Evolutionary conservation across 352 stramenopile species (phyloP).

Genomic region (Pythium vanterpoolii): DNA sequence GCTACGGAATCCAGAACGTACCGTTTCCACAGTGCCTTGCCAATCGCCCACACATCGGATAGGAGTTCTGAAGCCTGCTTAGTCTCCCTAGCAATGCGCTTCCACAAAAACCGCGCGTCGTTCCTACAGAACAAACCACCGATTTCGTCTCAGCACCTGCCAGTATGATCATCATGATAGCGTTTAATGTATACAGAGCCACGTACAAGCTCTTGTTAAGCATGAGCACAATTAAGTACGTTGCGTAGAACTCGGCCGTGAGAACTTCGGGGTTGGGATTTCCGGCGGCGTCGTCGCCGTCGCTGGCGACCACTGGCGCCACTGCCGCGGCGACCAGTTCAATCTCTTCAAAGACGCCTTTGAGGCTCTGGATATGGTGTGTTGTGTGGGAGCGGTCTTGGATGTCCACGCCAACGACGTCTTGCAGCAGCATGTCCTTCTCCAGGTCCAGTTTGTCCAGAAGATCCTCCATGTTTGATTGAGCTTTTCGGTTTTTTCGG

Average conservation of each 20-base stretch:
- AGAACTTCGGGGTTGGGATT: slow-evolving; percentile 39
- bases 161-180: not conserved
- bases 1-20: slow-evolving; percentile 10
- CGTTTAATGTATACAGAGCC: not conserved
- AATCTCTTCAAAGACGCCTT: slow-evolving; percentile 44
- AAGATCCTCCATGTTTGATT: slow-evolving; percentile 41
- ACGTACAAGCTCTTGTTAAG: slow-evolving; percentile 47
- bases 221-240: slow-evolving; percentile 50
- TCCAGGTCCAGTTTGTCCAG: slow-evolving; percentile 41
- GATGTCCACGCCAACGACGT: slow-evolving; percentile 23
- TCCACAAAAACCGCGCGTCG: slow-evolving; percentile 74
- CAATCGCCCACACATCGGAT: slow-evolving; percentile 52
- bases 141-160: not conserved
- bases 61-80: slow-evolving; percentile 47
- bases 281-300: not conserved
- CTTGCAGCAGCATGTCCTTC: slow-evolving; percentile 36
- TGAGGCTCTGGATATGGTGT: slow-evolving; percentile 31
- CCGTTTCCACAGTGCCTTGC: slow-evolving; percentile 64
- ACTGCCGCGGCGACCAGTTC: slow-evolving; percentile 50
- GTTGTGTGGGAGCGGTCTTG: slow-evolving; percentile 19
- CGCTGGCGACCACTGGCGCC: slow-evolving; percentile 5
- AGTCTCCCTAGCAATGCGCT: slow-evolving; percentile 41
- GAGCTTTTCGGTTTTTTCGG: not conserved
- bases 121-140: slow-evolving; percentile 28
- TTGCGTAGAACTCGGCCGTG: slow-evolving; percentile 51